Evolutionary conservation across 129 eudicot genomes (phyloP), one percentile per base, ranked within the genome.

Genomic region (Lonicera japonica): DNA sequence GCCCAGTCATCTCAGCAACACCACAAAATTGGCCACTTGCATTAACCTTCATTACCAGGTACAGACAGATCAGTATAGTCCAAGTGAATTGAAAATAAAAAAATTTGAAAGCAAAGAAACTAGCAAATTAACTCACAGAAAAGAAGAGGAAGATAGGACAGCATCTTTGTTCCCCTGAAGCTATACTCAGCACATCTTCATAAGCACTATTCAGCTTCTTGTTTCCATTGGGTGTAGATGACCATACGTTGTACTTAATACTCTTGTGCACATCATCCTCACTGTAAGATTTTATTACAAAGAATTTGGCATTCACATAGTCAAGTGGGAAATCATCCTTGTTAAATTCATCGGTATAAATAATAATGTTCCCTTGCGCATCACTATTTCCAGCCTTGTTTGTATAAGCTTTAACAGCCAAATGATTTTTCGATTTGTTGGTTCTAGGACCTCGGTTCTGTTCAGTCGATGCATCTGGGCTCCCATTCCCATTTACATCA

Each of bases 181-280:
- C 78, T 41, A 87, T 43, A 59, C 71, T 75, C 68, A 72, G 85
- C 24, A 95, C 89, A 75, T 88, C 96, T 58, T 92, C 95, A 67
- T 80, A 87, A 10, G 92, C 99, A 70, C 66, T 74, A 25, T 85
- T 73, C 24, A 92, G 80, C 77, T 92, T 92, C 83, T 76, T 87
- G 80, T 92, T 92, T 48, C 99, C 99, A 56, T 85, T 92, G 20
- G 89, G 96, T 5, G 99, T 88, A 40, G 96, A 87, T 19, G 99
- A 87, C 99, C 96, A 92, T 11, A 92, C 89, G 51, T 80, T 82
- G 63, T 92, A 92, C 74, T 92, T 92, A 25, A 87, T 78, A 75
- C 99, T 88, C 69, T 92, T 92, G 66, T 92, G 99, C 74, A 92
- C 96, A 82, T 92, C 99, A 72, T 92, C 99, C 73, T 92, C 99